Conservation (phyloP, 2,329 filamentous ascomycete species). For the Dendryphion nanum region DNA sequence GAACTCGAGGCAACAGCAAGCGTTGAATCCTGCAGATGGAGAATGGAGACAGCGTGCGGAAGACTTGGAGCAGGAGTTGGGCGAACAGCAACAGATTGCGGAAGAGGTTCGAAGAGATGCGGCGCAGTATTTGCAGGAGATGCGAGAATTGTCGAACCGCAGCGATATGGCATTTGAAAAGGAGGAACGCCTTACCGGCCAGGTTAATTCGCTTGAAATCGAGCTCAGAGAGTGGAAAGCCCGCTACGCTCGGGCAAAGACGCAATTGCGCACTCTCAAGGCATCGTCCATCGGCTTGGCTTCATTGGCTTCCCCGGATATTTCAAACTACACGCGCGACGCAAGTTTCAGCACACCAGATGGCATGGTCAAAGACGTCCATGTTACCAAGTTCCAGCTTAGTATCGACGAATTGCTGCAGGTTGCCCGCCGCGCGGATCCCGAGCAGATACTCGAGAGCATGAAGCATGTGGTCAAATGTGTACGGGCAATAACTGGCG, state of each 20-base stretch:
- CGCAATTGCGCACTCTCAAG: slow-evolving; percentile 78
- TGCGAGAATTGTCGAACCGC: slow-evolving; percentile 80
- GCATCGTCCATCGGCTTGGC: slow-evolving; percentile 75
- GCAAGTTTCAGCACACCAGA: slow-evolving; percentile 67
- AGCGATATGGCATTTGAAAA: slow-evolving; percentile 76
- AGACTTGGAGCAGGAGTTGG: slow-evolving; percentile 58
- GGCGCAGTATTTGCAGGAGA: slow-evolving; percentile 79
- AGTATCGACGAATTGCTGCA: slow-evolving; percentile 87
- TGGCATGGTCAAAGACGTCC: slow-evolving; percentile 83
- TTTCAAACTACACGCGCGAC: slow-evolving; percentile 64
- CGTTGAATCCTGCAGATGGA: slow-evolving; percentile 19
- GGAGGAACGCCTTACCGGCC: slow-evolving; percentile 74
- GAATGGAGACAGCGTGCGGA: slow-evolving; percentile 40
- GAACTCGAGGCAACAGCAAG: slow-evolving; percentile 17
- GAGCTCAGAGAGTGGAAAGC: slow-evolving; percentile 89
- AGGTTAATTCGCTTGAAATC: slow-evolving; percentile 72
- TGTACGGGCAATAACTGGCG: slow-evolving; percentile 81
- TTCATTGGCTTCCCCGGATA: slow-evolving; percentile 58
- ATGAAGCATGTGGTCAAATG: slow-evolving; percentile 84
- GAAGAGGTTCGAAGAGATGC: slow-evolving; percentile 85
- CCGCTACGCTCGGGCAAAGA: slow-evolving; percentile 83
- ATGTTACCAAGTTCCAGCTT: slow-evolving; percentile 93
- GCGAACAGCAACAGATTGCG: slow-evolving; percentile 78
- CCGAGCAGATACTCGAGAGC: slow-evolving; percentile 73
- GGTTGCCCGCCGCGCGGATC: slow-evolving; percentile 69